These are phyloP conservation scores for Paspalum notatum DNA, from an alignment of 176 grass and related monocot genomes.

Conservation along the genomic window DNA sequence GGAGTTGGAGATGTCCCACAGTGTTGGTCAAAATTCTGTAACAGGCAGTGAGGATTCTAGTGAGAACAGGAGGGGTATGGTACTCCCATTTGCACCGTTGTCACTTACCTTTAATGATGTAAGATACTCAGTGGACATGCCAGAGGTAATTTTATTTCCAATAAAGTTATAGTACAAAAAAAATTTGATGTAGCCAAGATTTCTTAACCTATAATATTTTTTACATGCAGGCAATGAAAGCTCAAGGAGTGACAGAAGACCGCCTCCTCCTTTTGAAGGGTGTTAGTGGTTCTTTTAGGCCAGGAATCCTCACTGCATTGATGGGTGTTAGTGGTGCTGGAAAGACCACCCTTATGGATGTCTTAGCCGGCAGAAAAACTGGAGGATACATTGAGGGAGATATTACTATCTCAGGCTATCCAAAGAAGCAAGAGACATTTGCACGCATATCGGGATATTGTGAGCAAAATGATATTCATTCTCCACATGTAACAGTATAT, in stretches of 20 bases:
- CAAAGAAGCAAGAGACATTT: constrained; percentile 97
- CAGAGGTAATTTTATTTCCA: constrained; percentile 58
- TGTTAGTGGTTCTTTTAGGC: constrained; percentile 88
- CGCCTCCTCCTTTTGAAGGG: constrained; percentile 75
- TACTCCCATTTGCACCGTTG: constrained; percentile 75
- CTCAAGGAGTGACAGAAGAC: constrained; percentile 74
- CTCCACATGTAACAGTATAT: constrained; percentile 80
- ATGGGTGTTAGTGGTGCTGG: constrained; percentile 94
- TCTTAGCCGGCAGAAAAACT: constrained; percentile 89
- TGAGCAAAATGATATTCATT: constrained; percentile 96
- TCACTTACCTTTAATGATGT: constrained; percentile 73
- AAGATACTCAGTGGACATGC: constrained; percentile 93
- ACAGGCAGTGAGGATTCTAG: constrained; percentile 34
- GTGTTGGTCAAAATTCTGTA: constrained; percentile 42
- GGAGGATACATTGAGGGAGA: constrained; percentile 84
- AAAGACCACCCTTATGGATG: constrained; percentile 96
- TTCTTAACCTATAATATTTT: constrained; percentile 35
- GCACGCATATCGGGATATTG: constrained; percentile 94
- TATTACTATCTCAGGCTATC: constrained; percentile 76
- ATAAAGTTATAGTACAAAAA: constrained; percentile 13
- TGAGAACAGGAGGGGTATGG: constrained; percentile 65
- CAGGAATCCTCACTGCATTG: constrained; percentile 85
- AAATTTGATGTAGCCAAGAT: constrained; percentile 8
- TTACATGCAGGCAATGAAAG: constrained; percentile 78
- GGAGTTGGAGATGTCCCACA: constrained; percentile 54